Conservation (phyloP, 2,329 filamentous ascomycete genomes). For the Ambrosiella beaveri region DNA sequence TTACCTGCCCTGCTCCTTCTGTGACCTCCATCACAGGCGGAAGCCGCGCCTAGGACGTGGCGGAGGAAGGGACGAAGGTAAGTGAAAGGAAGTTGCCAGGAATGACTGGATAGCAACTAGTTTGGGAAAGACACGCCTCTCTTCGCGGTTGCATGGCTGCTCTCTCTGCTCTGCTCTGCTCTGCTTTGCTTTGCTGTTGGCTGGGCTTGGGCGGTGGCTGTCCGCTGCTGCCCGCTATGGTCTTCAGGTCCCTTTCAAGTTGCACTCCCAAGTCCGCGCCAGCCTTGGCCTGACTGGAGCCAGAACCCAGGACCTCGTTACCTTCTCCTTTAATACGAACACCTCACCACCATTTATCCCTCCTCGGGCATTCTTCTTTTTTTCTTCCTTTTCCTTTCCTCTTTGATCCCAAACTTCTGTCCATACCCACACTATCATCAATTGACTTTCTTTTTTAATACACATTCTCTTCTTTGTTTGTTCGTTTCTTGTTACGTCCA, state of each 20-base stretch:
- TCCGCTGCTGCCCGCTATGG: neutral
- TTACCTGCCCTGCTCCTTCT: slow-evolving; percentile 1
- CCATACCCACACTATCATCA: slow-evolving; percentile 3
- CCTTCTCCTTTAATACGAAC: slow-evolving; percentile 12
- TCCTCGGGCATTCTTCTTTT: slow-evolving; percentile 6
- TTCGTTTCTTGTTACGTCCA: slow-evolving; percentile 6
- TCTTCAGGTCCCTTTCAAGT: neutral
- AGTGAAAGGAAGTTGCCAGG: neutral
- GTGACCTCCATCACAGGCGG: neutral
- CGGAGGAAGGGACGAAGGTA: neutral
- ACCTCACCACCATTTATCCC: slow-evolving; percentile 11
- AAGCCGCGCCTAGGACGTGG: neutral
- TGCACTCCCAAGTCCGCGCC: neutral
- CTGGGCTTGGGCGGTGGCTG: neutral
- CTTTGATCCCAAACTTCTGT: slow-evolving; percentile 7
- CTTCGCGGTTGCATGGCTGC: neutral
- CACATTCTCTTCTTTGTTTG: slow-evolving; percentile 9
- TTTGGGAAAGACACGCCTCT: neutral
- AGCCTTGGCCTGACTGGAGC: neutral
- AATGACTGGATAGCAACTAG: neutral
- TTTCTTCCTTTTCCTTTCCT: slow-evolving; percentile 10
- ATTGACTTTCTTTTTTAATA: slow-evolving; percentile 3
- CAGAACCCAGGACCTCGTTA: neutral
- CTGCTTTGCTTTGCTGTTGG: too few species aligned
- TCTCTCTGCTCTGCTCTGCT: too few species aligned